Base-by-base conservation (phyloP, 2,329 filamentous ascomycete species). In the Neocucurbitaria cava region DNA sequence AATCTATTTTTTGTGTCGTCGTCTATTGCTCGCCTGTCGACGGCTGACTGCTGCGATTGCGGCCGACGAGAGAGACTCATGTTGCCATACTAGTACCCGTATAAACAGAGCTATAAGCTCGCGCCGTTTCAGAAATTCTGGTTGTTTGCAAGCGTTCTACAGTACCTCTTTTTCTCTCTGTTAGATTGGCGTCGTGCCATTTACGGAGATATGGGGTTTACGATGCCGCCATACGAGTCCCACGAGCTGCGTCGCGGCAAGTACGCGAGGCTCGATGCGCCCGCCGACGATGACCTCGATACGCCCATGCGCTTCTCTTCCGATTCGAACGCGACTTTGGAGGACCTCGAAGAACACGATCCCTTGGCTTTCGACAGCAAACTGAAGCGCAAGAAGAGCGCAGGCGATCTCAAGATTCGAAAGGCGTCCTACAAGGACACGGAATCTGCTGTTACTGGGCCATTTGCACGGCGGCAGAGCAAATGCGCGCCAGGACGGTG, bases 331-430 rank as follows among this genome's bases (percentile, higher is more conserved):
- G 64, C 59, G 17, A 74, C 71, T n/a, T 68, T 70, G 49, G 69
- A 75, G 61, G 75, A 77, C 57, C 69, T 81, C 53, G 78, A 80
- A 58, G 79, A 80, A 50, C 73, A 80, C 61, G 79, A 81, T 54
- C 79, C 79, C 17, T 69, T 81, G 6, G 78, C 78, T 53, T 75
- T 74, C 57, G 73, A 71, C 59, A 73, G 64, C 61, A 74, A 62
- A 54, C 73, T 76, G 63, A 75, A 72, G 74, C 78, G 70, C 63
- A 78, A 74, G 70, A 75, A 73, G 61, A 74, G 71, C 52, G 65
- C 66, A 1, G 68, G 70, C 40, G 67, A 72, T 42, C 70, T 74
- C 47, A 66, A 72, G 42, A 59, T 72, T 15, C 66, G 73, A 21
- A 59, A 71, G 54, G 53, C 73, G 45, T 71, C 71, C 46, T 61